These are phyloP conservation scores for Aureobasidium zeae DNA, from an alignment of 2,329 filamentous ascomycete genomes.

Conservation along the genomic window DNA sequence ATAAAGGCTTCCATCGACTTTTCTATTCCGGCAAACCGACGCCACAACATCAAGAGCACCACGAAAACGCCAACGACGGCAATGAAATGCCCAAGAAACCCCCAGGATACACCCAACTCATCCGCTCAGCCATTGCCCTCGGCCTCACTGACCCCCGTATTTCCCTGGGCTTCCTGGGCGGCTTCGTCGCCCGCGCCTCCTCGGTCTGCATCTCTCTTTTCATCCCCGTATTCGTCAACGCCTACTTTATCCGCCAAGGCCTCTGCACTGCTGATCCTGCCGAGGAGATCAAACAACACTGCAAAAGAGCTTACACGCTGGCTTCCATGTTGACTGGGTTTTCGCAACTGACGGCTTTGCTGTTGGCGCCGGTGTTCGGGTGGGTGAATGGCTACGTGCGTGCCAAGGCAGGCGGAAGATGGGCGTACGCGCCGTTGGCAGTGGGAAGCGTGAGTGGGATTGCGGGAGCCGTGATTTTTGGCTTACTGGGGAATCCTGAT, in stretches of 20 bases:
- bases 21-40: slow-evolving; percentile 22
- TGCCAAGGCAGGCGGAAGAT: slow-evolving; percentile 38
- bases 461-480: slow-evolving; percentile 67
- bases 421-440: slow-evolving; percentile 60
- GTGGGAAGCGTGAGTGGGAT: slow-evolving; percentile 65
- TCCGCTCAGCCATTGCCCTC: slow-evolving; percentile 41
- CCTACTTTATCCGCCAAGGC: slow-evolving; percentile 74
- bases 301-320: slow-evolving; percentile 76
- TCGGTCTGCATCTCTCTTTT: slow-evolving; percentile 94
- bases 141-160: slow-evolving; percentile 71
- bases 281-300: slow-evolving; percentile 70
- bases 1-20: slow-evolving; percentile 55
- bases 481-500: slow-evolving; percentile 67
- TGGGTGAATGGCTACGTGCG: slow-evolving; percentile 64
- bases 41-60: not conserved
- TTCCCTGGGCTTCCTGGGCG: slow-evolving; percentile 79
- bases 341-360: slow-evolving; percentile 74
- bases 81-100: slow-evolving; percentile 32
- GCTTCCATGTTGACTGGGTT: slow-evolving; percentile 81
- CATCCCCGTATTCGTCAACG: slow-evolving; percentile 85
- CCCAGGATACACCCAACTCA: slow-evolving; percentile 45
- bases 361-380: slow-evolving; percentile 80
- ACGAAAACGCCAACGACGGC: too few relatives aligned
- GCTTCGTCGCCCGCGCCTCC: slow-evolving; percentile 88
- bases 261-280: slow-evolving; percentile 54